Conservation (phyloP, 2,329 filamentous ascomycete species). For the Colletotrichum theobromicola region DNA sequence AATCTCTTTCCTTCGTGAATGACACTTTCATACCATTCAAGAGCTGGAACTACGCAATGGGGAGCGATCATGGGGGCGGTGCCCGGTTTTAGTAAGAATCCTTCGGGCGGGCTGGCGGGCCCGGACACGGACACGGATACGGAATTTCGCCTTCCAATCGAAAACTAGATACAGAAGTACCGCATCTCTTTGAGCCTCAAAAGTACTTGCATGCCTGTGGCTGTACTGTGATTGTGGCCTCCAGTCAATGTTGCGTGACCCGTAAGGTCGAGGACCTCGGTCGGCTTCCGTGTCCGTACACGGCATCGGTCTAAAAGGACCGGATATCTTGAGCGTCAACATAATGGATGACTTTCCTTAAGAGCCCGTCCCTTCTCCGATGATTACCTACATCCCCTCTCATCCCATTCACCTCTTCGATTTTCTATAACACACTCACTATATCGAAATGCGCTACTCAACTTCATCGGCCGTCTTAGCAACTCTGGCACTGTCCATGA, state of each 20-base stretch:
- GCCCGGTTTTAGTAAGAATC: background rate
- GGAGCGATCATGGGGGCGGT: background rate
- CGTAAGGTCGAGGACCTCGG: background rate
- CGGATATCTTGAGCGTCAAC: background rate
- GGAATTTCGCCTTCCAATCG: background rate
- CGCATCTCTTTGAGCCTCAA: background rate
- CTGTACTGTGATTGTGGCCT: background rate
- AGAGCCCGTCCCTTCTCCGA: background rate
- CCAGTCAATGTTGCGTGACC: background rate
- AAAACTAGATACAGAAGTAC: background rate
- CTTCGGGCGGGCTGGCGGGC: background rate
- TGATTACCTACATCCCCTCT: fast-evolving
- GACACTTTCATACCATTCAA: constrained; percentile 15
- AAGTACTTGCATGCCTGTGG: background rate
- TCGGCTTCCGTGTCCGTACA: background rate
- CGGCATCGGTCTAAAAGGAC: background rate
- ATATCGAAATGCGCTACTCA: background rate
- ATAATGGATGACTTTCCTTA: background rate
- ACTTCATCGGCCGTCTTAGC: background rate
- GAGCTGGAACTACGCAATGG: background rate
- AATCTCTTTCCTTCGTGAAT: background rate
- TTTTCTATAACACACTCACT: background rate
- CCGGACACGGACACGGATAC: constrained; percentile 25
- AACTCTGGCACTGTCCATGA: background rate
- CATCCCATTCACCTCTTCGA: background rate